Percentiles rank a stretch among this genome's conserved stretches.
Evolutionary conservation across 176 grass and related monocot species (phyloP).

Genomic region (Leersia perrieri): DNA sequence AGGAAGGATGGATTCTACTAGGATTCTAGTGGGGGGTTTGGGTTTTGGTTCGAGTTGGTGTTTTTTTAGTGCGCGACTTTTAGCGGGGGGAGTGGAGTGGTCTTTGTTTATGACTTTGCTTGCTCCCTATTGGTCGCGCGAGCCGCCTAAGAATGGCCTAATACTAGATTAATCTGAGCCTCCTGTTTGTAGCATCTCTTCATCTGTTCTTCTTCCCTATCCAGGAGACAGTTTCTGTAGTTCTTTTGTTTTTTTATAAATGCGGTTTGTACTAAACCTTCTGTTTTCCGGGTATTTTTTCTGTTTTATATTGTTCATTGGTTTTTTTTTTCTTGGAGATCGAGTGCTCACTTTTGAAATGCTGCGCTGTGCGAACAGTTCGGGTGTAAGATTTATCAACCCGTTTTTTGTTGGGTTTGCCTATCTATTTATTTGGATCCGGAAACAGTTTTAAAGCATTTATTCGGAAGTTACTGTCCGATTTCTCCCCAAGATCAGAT

Average conservation of each 20-base stretch:
- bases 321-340: neutral
- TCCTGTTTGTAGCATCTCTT: conserved; percentile 27
- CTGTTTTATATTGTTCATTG: neutral
- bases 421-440: neutral
- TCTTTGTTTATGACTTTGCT: conserved; percentile 53
- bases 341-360: neutral
- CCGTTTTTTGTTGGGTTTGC: neutral
- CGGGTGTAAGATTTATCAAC: neutral
- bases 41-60: neutral
- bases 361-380: neutral
- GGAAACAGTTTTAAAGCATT: neutral
- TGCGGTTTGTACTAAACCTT: neutral
- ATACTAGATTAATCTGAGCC: conserved; percentile 27
- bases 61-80: conserved; percentile 31
- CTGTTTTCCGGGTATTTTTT: neutral
- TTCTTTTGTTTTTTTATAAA: neutral
- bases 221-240: conserved; percentile 1
- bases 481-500: neutral
- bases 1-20: neutral
- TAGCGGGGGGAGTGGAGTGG: neutral
- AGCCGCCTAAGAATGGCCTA: neutral
- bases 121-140: neutral
- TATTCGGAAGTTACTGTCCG: neutral
- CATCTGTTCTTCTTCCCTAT: neutral
- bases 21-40: neutral